Evolutionary conservation across 2,329 filamentous ascomycete species (phyloP).

Genomic region (Beauveria rudraprayagi): DNA sequence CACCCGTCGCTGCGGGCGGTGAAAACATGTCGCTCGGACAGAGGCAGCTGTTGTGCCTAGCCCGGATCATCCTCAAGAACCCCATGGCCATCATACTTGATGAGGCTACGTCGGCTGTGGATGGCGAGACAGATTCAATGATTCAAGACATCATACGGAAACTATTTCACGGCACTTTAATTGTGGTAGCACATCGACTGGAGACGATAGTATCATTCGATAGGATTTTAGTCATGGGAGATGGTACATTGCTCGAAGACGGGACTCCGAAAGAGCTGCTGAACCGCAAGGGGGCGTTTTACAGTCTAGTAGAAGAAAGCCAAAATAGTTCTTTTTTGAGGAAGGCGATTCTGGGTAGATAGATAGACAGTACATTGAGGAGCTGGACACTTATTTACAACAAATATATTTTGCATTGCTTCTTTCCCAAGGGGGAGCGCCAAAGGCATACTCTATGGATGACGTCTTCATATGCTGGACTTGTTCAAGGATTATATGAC

Average conservation of each 20-base stretch:
- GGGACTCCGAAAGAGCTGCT: background rate
- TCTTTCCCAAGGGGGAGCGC: background rate
- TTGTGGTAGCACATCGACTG: background rate
- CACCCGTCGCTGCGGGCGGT: background rate
- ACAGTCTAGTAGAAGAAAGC: background rate
- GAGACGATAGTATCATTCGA: background rate
- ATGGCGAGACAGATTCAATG: background rate
- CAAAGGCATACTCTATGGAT: background rate
- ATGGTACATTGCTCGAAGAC: background rate
- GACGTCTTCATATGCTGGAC: background rate
- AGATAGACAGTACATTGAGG: background rate
- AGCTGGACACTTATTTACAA: background rate
- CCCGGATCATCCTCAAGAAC: constrained; percentile 2
- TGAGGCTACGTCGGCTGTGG: constrained; percentile 4
- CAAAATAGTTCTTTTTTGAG: background rate
- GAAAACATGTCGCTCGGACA: background rate
- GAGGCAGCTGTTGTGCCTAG: constrained; percentile 3
- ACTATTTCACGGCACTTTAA: background rate
- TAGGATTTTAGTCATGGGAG: background rate
- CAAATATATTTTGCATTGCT: background rate
- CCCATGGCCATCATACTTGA: background rate
- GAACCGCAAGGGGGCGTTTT: background rate
- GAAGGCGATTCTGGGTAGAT: background rate
- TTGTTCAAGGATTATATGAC: background rate
- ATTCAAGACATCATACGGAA: background rate